Evolutionary conservation across 805 yeast species (phyloP).

Genomic region (Zygosaccharomyces kombuchaensis): DNA sequence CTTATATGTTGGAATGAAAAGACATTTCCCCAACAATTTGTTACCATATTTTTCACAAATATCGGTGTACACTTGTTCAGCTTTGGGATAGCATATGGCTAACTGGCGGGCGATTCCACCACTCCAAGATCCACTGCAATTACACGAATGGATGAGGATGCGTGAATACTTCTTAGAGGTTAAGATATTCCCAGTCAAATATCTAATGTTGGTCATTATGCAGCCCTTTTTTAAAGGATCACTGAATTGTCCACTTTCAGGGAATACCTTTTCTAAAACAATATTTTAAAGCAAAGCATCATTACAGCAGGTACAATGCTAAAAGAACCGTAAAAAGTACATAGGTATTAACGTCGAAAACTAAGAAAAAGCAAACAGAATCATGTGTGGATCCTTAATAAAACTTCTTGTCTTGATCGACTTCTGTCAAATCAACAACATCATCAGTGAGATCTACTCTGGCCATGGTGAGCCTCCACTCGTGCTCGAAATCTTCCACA

Average conservation of each 20-base stretch:
- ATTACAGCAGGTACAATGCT: background rate
- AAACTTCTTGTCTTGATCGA: constrained; percentile 14
- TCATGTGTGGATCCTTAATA: constrained; percentile 2
- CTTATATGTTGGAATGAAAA: constrained; percentile 24
- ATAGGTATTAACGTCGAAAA: background rate
- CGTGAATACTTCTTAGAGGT: constrained; percentile 29
- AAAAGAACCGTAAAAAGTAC: background rate
- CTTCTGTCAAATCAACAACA: constrained; percentile 15
- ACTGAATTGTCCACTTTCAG: too few relatives aligned
- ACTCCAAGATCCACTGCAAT: constrained; percentile 77
- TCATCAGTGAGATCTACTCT: constrained; percentile 19
- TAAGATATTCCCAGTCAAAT: constrained; percentile 22
- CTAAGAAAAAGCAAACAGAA: background rate
- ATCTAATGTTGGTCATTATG: constrained; percentile 17
- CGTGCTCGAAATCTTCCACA: constrained; percentile 57
- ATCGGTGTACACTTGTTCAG: constrained; percentile 46
- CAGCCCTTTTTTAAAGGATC: background rate
- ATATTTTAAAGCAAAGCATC: background rate
- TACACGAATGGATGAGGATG: constrained; percentile 73
- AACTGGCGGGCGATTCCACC: constrained; percentile 73
- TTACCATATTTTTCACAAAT: constrained; percentile 23
- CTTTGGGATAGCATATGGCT: constrained; percentile 48
- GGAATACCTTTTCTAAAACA: background rate
- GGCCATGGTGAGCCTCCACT: constrained; percentile 22
- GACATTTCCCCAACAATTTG: constrained; percentile 45